phyloP scores from a whole-genome alignment of 2,329 filamentous ascomycete genomes.

The Fusarium buxicola region DNA sequence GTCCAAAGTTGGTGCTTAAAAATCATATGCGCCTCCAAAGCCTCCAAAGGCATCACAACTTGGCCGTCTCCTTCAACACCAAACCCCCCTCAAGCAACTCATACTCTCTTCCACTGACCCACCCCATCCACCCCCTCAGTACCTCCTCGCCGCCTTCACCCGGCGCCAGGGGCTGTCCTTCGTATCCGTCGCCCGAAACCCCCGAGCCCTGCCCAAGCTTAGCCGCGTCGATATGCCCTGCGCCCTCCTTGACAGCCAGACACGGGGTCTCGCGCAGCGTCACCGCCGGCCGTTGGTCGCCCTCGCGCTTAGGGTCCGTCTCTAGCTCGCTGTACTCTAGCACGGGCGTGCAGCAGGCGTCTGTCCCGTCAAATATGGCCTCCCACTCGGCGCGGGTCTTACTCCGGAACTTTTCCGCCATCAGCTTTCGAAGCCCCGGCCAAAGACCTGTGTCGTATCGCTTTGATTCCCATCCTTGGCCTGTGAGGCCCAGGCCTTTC shows the following conservation, averaged over 20 bases:
- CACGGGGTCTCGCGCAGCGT: conserved; percentile 77
- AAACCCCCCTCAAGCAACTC: conserved; percentile 72
- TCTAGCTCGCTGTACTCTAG: conserved; percentile 80
- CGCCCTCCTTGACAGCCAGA: conserved; percentile 66
- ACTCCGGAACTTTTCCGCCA: conserved; percentile 72
- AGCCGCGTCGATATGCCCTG: conserved; percentile 46
- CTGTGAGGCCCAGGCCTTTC: conserved; percentile 71
- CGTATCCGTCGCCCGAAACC: conserved; percentile 75
- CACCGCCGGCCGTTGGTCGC: conserved; percentile 78
- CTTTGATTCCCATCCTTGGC: conserved; percentile 61
- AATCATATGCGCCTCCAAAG: not conserved
- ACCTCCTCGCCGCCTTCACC: conserved; percentile 79
- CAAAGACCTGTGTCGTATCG: conserved; percentile 73
- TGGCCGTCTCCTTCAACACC: conserved; percentile 57
- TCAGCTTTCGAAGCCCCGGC: conserved; percentile 71
- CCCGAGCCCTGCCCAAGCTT: conserved; percentile 73
- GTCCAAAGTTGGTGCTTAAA: no score
- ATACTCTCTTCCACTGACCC: conserved; percentile 78
- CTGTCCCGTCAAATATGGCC: conserved; percentile 84
- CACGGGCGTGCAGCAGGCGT: conserved; percentile 93
- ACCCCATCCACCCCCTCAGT: conserved; percentile 80
- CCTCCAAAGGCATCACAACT: conserved; percentile 44
- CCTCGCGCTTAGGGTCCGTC: conserved; percentile 59
- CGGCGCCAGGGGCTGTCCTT: conserved; percentile 66
- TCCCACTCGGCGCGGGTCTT: conserved; percentile 87